These are phyloP conservation scores for Andrographis paniculata DNA, from an alignment of 305 asterid species.

Conservation along the genomic window DNA sequence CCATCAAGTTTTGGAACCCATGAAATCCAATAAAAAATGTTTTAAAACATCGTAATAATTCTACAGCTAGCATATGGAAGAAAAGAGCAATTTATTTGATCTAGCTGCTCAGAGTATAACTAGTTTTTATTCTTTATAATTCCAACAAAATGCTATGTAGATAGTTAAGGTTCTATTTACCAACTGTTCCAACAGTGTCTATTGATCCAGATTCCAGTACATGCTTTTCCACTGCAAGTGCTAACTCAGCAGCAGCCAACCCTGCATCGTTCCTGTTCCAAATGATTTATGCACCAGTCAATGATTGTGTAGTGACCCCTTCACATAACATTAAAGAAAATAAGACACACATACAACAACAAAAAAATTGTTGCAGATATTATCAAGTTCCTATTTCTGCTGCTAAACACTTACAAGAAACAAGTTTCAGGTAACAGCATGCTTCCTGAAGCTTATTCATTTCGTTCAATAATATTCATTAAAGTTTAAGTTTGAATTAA, in stretches of 20 bases:
- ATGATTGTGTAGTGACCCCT: constrained; percentile 1
- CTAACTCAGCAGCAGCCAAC: constrained; percentile 90
- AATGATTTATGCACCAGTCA: constrained; percentile 13
- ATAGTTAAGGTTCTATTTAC: constrained; percentile 26
- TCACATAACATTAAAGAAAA: constrained; percentile 2
- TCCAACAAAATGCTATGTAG: background rate
- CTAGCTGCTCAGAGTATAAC: background rate
- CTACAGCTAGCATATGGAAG: too few relatives aligned
- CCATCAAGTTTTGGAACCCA: background rate
- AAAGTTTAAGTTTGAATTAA: too few relatives aligned
- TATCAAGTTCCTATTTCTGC: too few relatives aligned
- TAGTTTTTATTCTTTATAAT: background rate
- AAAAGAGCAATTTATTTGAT: too few relatives aligned
- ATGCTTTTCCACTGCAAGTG: constrained; percentile 86
- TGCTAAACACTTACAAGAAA: too few relatives aligned
- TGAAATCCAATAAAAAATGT: constrained; percentile 1
- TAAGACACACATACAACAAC: background rate
- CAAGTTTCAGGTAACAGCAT: too few relatives aligned
- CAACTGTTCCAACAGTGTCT: constrained; percentile 95
- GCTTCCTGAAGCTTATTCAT: too few relatives aligned
- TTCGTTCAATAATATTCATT: too few relatives aligned
- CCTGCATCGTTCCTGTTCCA: constrained; percentile 88
- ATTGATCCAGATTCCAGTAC: constrained; percentile 82
- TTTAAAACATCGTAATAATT: too few relatives aligned
- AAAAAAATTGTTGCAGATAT: too few relatives aligned